These are phyloP conservation scores for Coccomyxa sp. DNA, from an alignment of 139 green algal species.

Conservation along the genomic window DNA sequence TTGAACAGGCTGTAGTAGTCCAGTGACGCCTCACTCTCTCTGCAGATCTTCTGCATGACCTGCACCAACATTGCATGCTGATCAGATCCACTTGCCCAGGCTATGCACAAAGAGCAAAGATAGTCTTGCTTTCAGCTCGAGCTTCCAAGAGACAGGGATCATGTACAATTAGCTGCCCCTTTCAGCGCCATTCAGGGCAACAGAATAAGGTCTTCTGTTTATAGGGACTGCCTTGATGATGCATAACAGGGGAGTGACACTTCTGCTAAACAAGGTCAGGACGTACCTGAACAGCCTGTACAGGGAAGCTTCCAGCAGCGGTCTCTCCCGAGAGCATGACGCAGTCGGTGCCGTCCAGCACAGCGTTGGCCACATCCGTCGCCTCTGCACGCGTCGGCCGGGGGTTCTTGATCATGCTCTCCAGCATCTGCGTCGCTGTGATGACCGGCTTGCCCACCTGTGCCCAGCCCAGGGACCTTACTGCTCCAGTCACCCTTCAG, in stretches of 20 bases:
- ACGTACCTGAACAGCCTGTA: slow-evolving; percentile 49
- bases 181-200: too few species aligned
- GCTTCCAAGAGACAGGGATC: too few species aligned
- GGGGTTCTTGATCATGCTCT: slow-evolving; percentile 94
- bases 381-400: slow-evolving; percentile 90
- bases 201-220: too few species aligned
- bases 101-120: too few species aligned
- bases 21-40: slow-evolving; percentile 85
- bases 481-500: too few species aligned
- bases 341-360: slow-evolving; percentile 94
- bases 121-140: too few species aligned
- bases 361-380: slow-evolving; percentile 95
- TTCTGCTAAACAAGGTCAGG: too few species aligned
- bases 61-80: slow-evolving; percentile 28
- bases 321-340: slow-evolving; percentile 98
- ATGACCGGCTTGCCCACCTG: slow-evolving; percentile 91
- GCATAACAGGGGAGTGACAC: too few species aligned
- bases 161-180: too few species aligned
- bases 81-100: too few species aligned
- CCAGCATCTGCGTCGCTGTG: slow-evolving; percentile 94
- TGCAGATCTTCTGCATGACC: slow-evolving; percentile 93
- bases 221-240: too few species aligned
- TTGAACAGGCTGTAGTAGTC: slow-evolving; percentile 96
- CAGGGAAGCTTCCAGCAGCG: slow-evolving; percentile 84
- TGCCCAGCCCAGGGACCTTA: too few species aligned